Percentiles rank a stretch among this genome's conserved stretches.
Evolutionary conservation across 192 early-diverging fungal genomes (phyloP).

Genomic region (Mortierella hygrophila): DNA sequence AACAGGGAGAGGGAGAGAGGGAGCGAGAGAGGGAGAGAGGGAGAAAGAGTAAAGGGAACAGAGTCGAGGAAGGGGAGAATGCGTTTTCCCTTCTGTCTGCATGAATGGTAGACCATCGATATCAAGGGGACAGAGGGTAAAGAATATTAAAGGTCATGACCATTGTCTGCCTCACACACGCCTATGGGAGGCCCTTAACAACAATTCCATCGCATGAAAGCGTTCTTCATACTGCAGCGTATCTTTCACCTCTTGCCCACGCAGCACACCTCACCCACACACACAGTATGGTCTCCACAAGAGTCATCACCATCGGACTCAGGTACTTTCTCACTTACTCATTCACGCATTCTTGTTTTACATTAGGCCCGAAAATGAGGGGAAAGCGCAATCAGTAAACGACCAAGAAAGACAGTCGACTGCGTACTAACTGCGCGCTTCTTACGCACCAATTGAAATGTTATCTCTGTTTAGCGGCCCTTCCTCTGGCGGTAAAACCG

Average conservation of each 20-base stretch:
- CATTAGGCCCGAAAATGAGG: not conserved
- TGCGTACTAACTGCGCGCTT: not conserved
- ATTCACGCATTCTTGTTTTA: not conserved
- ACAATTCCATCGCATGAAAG: too few relatives aligned
- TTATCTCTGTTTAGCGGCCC: slow-evolving; percentile 63
- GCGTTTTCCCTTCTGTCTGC: too few relatives aligned
- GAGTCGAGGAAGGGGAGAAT: too few relatives aligned
- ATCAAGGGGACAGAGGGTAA: too few relatives aligned
- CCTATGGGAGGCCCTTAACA: too few relatives aligned
- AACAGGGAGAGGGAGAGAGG: not conserved
- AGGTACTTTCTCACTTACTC: slow-evolving; percentile 28
- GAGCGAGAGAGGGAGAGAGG: too few relatives aligned
- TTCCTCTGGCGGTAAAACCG: slow-evolving; percentile 81
- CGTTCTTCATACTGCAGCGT: too few relatives aligned
- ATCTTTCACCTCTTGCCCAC: too few relatives aligned
- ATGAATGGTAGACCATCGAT: too few relatives aligned
- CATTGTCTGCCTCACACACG: too few relatives aligned
- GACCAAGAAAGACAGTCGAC: not conserved
- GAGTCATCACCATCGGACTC: slow-evolving; percentile 52
- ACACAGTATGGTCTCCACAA: not conserved
- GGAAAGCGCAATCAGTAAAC: not conserved
- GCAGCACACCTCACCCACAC: not conserved
- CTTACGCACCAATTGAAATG: not conserved
- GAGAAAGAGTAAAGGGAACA: too few relatives aligned
- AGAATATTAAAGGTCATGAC: too few relatives aligned